Evolutionary conservation across 2,329 filamentous ascomycete species (phyloP), one percentile per base, ranked within the genome.

Genomic region (Acrodontium crateriforme): DNA sequence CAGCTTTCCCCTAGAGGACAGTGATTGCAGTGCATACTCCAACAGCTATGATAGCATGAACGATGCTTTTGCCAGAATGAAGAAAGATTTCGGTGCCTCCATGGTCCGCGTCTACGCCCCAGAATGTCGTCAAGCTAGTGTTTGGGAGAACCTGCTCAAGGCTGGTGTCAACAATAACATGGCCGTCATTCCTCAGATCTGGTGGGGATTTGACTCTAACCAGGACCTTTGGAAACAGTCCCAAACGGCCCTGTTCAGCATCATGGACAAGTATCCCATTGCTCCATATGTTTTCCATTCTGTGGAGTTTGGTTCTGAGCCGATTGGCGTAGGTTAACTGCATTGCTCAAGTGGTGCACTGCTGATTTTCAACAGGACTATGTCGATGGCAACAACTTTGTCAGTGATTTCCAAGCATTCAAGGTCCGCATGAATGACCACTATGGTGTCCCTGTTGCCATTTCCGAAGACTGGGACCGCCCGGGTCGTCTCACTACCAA

Each of bases 121-220:
- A 12, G 20, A 22, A 22, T 22, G 20, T 12, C n/a, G 20, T n/a
- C 10, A 22, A 4, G n/a, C 20, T 12, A 22, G 20, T 12, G 13
- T 22, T 22, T 22, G 20, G 20, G 20, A 22, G 20, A 22, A 22
- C 20, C 13, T 22, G 20, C 20, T 22, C 4, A 22, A 22, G 20
- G 20, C 20, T 4, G 20, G 20, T 22, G 20, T 22, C 20, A 22
- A 22, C 20, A 22, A 22, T 12, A 22, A 22, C 20, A 22, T 22
- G 20, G 20, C 20, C 4, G 20, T 22, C 20, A 22, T 22, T 8
- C 20, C 20, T 8, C 20, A 22, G 20, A 22, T 22, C 20, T 22
- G 20, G 20, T 22, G 20, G 20, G 20, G 20, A 22, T 22, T 22
- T 12, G 20, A 22, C 8, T 10, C n/a, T 12, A 12, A 22, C 8